phyloP scores from a whole-genome alignment of 1,284 basidiomycete species.

The Trametes polyzona region DNA sequence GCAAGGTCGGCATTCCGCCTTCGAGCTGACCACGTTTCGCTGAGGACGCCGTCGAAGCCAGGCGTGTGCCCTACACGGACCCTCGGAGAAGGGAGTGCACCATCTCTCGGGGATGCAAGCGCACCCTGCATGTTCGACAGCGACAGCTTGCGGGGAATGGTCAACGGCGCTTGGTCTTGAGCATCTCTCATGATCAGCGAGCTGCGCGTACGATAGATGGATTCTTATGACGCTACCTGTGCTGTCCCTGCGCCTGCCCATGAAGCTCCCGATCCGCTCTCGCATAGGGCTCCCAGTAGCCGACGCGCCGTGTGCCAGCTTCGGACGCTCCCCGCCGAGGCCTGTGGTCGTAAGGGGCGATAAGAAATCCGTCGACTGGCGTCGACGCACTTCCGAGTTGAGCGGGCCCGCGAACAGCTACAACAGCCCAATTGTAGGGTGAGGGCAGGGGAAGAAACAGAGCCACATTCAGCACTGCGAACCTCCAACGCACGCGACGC shows the following conservation, averaged over 20 bases:
- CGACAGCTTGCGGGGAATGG: constrained; percentile 69
- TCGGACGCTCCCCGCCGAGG: constrained; percentile 59
- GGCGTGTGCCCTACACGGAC: constrained; percentile 59
- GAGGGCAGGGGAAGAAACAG: constrained; percentile 1
- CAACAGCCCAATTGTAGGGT: constrained; percentile 18
- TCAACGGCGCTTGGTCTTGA: constrained; percentile 51
- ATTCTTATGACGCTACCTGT: constrained; percentile 48
- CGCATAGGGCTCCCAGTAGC: constrained; percentile 61
- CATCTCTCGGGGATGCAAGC: constrained; percentile 59
- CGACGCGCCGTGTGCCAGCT: constrained; percentile 52
- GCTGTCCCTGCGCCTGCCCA: constrained; percentile 65
- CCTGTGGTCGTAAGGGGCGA: constrained; percentile 56
- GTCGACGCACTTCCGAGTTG: constrained; percentile 81
- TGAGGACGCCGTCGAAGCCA: constrained; percentile 75
- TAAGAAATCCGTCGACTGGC: constrained; percentile 74
- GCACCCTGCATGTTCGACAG: constrained; percentile 61
- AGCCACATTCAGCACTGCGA: constrained; percentile 11
- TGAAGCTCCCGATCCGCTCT: constrained; percentile 65
- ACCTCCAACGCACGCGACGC: not conserved
- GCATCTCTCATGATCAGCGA: constrained; percentile 3
- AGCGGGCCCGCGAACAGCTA: constrained; percentile 76
- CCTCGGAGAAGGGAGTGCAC: constrained; percentile 65
- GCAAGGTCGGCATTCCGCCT: constrained; percentile 58
- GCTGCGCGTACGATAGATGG: not conserved
- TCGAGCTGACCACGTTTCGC: constrained; percentile 68